Evolutionary conservation across 306 rosid species (phyloP).

Genomic region (Sphenostylis stenocarpa): DNA sequence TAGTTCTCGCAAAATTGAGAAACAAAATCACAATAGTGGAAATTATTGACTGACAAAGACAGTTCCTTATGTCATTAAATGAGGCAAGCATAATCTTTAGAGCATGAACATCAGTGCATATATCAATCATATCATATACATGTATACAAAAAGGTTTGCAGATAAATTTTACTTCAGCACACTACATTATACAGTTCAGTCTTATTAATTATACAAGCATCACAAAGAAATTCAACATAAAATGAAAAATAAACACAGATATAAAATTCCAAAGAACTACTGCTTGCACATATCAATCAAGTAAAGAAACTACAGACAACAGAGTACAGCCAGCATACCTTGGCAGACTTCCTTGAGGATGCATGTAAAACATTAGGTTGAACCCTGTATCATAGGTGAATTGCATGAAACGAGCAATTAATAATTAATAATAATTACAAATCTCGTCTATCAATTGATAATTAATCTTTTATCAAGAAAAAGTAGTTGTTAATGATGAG

Average conservation of each 20-base stretch:
- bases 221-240: background rate
- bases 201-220: background rate
- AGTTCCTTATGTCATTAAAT: background rate
- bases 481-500: background rate
- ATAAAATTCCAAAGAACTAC: conserved; percentile 22
- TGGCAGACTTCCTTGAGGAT: conserved; percentile 52
- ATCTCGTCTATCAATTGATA: conserved; percentile 8
- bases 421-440: conserved; percentile 28
- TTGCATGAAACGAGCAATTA: conserved; percentile 13
- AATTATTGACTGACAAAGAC: background rate
- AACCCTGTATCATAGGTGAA: conserved; percentile 54
- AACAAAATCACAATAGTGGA: conserved; percentile 19
- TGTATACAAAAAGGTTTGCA: background rate
- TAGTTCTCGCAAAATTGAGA: background rate
- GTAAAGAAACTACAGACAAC: background rate
- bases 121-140: background rate
- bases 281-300: conserved; percentile 13
- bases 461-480: background rate
- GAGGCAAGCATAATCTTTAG: background rate
- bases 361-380: conserved; percentile 41
- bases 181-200: background rate
- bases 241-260: background rate
- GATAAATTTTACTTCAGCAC: background rate
- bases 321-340: conserved; percentile 47
- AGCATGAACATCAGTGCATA: conserved; percentile 4